phyloP scores from a whole-genome alignment of 2,329 filamentous ascomycete species.

The Trichoderma koningii region DNA sequence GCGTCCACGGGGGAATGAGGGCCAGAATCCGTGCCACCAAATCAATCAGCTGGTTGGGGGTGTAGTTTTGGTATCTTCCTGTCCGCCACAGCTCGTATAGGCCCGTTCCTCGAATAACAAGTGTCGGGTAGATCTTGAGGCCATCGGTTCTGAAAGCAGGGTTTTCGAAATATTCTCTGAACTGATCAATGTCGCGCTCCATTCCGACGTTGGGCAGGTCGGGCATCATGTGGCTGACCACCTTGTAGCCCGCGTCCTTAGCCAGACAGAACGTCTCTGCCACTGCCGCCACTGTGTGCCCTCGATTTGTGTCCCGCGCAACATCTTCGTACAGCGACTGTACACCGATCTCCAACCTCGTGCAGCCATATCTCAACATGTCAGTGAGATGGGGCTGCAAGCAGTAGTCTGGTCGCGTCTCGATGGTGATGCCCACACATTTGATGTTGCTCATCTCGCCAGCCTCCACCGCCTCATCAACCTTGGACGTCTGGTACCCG shows the following conservation, averaged over 20 bases:
- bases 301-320: conserved; percentile 94
- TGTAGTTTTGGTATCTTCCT: conserved; percentile 97
- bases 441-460: conserved; percentile 97
- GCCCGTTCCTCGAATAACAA: conserved; percentile 94
- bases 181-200: conserved; percentile 96
- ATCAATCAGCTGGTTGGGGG: conserved; percentile 93
- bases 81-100: conserved; percentile 98
- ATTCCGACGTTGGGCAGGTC: conserved; percentile 97
- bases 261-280: conserved; percentile 96
- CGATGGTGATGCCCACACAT: conserved; percentile 97
- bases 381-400: conserved; percentile 90
- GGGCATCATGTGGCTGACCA: conserved; percentile 99
- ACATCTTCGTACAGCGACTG: conserved; percentile 98
- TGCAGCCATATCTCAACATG: conserved; percentile 98
- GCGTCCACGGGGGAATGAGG: conserved; percentile 93
- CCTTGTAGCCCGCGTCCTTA: conserved; percentile 98
- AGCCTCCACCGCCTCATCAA: conserved; percentile 92
- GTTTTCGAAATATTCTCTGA: conserved; percentile 96
- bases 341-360: conserved; percentile 88
- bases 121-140: conserved; percentile 95
- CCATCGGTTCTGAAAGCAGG: conserved; percentile 95
- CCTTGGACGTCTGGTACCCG: conserved; percentile 89
- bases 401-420: conserved; percentile 96
- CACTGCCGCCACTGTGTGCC: conserved; percentile 92
- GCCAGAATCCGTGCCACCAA: conserved; percentile 95